Evolutionary conservation across 371 early-diverging fungal genomes (phyloP), one percentile per base, ranked within the genome.

Genomic region (Ecytonucleospora hepatopenaei): DNA sequence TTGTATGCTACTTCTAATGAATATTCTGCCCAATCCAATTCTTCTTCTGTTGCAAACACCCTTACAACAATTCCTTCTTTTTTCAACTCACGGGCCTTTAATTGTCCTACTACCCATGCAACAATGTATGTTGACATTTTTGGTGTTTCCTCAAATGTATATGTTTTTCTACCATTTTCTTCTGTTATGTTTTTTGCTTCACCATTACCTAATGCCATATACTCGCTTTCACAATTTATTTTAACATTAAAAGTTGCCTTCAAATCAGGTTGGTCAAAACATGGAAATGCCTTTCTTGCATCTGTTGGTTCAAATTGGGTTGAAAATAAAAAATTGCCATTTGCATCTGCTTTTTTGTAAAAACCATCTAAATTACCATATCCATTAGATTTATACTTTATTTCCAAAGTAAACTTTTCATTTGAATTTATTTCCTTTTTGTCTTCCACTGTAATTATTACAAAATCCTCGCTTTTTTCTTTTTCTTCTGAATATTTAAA

Each of bases 281-380:
- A 91, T 4, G 94, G 92, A 77, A 92, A 87, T 12, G 86, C 87
- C 34, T 85, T 81, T 60, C 92, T 83, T n/a, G 88, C 88, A 77
- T 86, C 59, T 15, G 90, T 88, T n/a, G 92, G 83, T 78, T 90
- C 90, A 80, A 90, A 91, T 75, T 92, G 91, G 16, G 91, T 91
- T 21, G 72, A 69, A 58, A 67, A 73, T 31, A 71, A 48, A 46
- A 49, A 2, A 59, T 55, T 19, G 58, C 48, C 26, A 16, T 58
- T n/a, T 8, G 40, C 47, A 34, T 60, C 53, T 15, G 61, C 63
- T 19, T 68, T 74, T 33, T 68, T 74, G 58, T 78, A 78, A 28
- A 78, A 73, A 17, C 78, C 78, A 26, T 62, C 67, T 60, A 78
- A 55, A 1, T 48, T 51, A 0, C 59, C 59, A 33, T 71, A 56